Evolutionary conservation across 2,329 filamentous ascomycete species (phyloP).

Genomic region (Coniella lustricola): DNA sequence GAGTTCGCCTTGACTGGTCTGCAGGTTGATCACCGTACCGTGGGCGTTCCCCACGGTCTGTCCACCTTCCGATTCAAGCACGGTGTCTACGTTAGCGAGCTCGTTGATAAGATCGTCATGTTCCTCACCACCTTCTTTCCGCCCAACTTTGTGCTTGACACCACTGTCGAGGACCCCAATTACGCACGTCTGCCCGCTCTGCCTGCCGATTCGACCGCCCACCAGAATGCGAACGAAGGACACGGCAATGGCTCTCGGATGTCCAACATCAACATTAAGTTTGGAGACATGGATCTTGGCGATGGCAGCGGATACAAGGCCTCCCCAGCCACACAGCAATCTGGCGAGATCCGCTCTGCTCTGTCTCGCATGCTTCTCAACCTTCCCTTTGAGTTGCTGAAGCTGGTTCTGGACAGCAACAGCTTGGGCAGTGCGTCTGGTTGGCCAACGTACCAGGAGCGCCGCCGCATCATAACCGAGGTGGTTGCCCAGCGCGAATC

Average conservation of each 20-base stretch:
- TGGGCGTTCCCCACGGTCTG: constrained; percentile 7
- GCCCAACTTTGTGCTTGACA: constrained; percentile 46
- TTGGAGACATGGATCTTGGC: constrained; percentile 23
- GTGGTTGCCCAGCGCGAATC: constrained; percentile 52
- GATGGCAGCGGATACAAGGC: constrained; percentile 31
- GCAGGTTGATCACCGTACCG: constrained; percentile 16
- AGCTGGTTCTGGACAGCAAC: constrained; percentile 56
- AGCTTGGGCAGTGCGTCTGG: constrained; percentile 45
- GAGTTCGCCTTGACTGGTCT: constrained; percentile 44
- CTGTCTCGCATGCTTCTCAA: constrained; percentile 64
- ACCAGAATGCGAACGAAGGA: background rate
- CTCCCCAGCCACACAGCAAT: constrained; percentile 25
- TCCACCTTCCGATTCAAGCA: constrained; percentile 26
- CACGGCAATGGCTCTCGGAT: constrained; percentile 12
- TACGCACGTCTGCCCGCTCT: constrained; percentile 21
- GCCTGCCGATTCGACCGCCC: background rate
- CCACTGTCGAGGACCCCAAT: constrained; percentile 24
- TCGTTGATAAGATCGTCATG: constrained; percentile 40
- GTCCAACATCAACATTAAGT: constrained; percentile 22
- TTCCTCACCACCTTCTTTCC: constrained; percentile 47
- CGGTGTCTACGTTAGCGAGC: constrained; percentile 34
- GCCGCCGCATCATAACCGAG: constrained; percentile 40
- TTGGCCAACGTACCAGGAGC: constrained; percentile 40
- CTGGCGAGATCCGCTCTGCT: constrained; percentile 32
- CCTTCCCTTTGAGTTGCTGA: constrained; percentile 60